phyloP scores from a whole-genome alignment of 2,329 filamentous ascomycete genomes.

The Rhinocladiella mackenziei region DNA sequence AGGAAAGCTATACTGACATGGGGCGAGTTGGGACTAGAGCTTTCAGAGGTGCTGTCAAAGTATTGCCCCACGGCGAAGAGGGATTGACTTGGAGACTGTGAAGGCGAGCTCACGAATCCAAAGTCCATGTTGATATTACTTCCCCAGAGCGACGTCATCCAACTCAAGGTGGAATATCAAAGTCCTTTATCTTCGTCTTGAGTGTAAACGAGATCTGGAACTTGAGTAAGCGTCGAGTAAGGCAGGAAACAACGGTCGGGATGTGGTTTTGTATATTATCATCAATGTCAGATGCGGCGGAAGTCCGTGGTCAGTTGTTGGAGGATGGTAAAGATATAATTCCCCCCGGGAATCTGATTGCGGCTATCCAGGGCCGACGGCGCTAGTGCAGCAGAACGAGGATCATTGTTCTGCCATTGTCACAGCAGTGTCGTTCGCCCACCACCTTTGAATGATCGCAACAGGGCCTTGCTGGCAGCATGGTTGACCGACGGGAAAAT shows the following conservation, averaged over 20 bases:
- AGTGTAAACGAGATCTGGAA: background rate
- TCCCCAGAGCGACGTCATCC: slow-evolving; percentile 15
- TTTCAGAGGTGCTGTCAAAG: slow-evolving; percentile 30
- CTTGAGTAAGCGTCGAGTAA: slow-evolving; percentile 20
- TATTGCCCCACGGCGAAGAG: slow-evolving; percentile 25
- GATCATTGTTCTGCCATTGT: slow-evolving; percentile 24
- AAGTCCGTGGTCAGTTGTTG: slow-evolving; percentile 8
- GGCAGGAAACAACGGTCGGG: slow-evolving; percentile 5
- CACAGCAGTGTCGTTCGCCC: background rate
- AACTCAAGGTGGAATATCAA: slow-evolving; percentile 3
- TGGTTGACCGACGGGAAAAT: slow-evolving; percentile 25
- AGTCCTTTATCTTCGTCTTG: slow-evolving; percentile 7
- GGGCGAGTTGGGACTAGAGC: slow-evolving; percentile 29
- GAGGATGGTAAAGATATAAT: slow-evolving; percentile 20
- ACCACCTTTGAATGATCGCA: background rate
- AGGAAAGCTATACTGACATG: slow-evolving; percentile 21
- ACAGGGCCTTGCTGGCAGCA: background rate
- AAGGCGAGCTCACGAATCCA: slow-evolving; percentile 27
- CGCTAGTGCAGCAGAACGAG: slow-evolving; percentile 16
- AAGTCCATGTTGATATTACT: slow-evolving; percentile 25
- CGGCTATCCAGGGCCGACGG: slow-evolving; percentile 10
- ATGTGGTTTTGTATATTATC: slow-evolving; percentile 15
- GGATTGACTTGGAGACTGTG: slow-evolving; percentile 26
- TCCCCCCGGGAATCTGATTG: slow-evolving; percentile 10
- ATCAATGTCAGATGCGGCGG: slow-evolving; percentile 16